A percentile compares a stretch with the other conserved stretches of the same genome.
Conservation (phyloP, 768 basidiomycete genomes). For the Phaeotremella fagi region DNA sequence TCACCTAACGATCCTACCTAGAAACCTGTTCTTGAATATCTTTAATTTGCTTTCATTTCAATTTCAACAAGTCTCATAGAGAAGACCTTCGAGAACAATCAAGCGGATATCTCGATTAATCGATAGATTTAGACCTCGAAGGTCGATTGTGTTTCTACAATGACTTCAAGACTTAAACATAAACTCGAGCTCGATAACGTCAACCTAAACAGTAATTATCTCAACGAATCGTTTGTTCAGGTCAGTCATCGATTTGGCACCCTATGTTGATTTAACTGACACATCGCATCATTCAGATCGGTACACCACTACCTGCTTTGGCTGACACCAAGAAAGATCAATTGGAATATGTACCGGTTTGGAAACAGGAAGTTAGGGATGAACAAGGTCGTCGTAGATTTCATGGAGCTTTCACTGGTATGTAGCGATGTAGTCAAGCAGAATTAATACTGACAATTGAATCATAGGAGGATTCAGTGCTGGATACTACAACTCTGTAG, state of each 20-base stretch:
- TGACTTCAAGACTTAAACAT: slow-evolving; percentile 63
- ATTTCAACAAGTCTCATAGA: background rate
- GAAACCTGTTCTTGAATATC: background rate
- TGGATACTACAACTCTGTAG: slow-evolving; percentile 93
- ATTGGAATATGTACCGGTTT: slow-evolving; percentile 90
- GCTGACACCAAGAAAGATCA: slow-evolving; percentile 75
- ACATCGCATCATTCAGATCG: slow-evolving; percentile 65
- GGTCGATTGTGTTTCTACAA: slow-evolving; percentile 9
- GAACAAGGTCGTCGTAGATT: slow-evolving; percentile 85
- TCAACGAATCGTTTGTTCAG: slow-evolving; percentile 80
- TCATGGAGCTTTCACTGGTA: slow-evolving; percentile 96
- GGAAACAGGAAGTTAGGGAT: slow-evolving; percentile 96
- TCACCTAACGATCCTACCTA: no score
- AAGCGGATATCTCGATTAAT: no score
- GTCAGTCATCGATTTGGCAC: no score
- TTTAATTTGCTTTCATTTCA: background rate
- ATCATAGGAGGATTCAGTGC: slow-evolving; percentile 98
- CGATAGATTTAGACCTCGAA: background rate
- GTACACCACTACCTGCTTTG: slow-evolving; percentile 89
- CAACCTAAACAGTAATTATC: slow-evolving; percentile 58
- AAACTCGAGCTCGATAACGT: slow-evolving; percentile 68
- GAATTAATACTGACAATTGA: slow-evolving; percentile 92
- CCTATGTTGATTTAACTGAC: no score
- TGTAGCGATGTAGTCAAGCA: slow-evolving; percentile 53
- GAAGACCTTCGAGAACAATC: background rate